Evolutionary conservation across 2,329 filamentous ascomycete genomes (phyloP).

Genomic region (Emergomyces pasteurianus): DNA sequence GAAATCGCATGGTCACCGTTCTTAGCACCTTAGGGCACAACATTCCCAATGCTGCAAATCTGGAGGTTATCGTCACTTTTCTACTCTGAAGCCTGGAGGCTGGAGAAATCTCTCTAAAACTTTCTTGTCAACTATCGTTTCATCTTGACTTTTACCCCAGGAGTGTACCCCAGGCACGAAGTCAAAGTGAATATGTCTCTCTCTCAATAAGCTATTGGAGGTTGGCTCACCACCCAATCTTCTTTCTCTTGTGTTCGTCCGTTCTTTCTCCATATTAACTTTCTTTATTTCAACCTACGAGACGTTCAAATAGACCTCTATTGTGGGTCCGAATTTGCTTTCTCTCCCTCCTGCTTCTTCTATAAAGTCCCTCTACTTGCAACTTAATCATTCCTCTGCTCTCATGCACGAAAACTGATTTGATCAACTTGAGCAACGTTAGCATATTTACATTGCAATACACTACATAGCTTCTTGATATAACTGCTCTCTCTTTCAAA

Average conservation of each 20-base stretch:
- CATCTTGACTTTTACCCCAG: not conserved
- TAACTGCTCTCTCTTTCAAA: conserved; percentile 8
- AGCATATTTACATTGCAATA: not conserved
- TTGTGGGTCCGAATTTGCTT: not conserved
- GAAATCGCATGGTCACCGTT: not conserved
- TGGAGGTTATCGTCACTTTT: not conserved
- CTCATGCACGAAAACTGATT: not conserved
- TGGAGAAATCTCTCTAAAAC: not conserved
- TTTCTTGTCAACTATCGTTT: not conserved
- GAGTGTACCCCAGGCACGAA: not conserved
- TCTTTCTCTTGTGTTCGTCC: not conserved
- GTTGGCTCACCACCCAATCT: not conserved
- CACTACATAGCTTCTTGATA: conserved; percentile 1
- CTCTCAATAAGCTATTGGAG: conserved; percentile 1
- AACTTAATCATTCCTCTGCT: not conserved
- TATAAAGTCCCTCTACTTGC: conserved; percentile 1
- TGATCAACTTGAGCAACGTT: not conserved
- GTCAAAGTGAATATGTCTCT: not conserved
- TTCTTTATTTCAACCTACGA: conserved; percentile 1
- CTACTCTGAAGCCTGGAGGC: not conserved
- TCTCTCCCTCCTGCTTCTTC: not conserved
- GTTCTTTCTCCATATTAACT: not conserved
- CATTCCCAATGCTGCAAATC: not conserved
- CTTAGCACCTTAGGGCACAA: not conserved
- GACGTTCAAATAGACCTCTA: not conserved